Evolutionary conservation across 1,284 basidiomycete genomes (phyloP), one percentile per base, ranked within the genome.

Genomic region (Tremellales sp.): DNA sequence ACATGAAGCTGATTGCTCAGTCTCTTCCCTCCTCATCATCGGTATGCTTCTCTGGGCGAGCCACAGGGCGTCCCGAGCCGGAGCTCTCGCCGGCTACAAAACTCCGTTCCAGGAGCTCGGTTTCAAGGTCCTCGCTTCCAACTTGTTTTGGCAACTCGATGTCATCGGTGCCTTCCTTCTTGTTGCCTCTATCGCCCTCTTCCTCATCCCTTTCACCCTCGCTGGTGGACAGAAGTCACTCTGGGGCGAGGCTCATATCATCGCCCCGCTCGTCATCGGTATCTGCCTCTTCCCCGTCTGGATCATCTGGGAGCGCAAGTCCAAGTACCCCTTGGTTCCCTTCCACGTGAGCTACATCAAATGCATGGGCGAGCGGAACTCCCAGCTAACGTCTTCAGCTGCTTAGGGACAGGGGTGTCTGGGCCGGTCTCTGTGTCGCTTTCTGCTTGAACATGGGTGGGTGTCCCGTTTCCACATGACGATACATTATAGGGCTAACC

Each of bases 61-160:
- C 42, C 43, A 17, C 15, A 5, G 13, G 19, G 33, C 33, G 4
- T 36, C 33, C 33, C 33, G 33, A 36, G 33, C 33, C 5, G 33
- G 33, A 7, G 19, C 64, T 13, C 24, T 59, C 45, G 74, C 70
- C 1, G 56, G 64, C 43, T 50, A 56, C 47, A 48, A 62, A 23
- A 66, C 68, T 1, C 57, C 58, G 29, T 48, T 52, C 13, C 29
- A 54, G 8, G 73, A 73, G 7, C 54, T 60, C 1, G 60, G 75
- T 7, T 52, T 57, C n/a, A 51, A 59, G 15, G 60, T 70, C 39
- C 61, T 60, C n/a, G 62, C 70, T 0, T 62, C 72, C 1, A 64
- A 69, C 24, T 61, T 76, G 7, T 76, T 75, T 63, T 73, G 70
- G 70, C 66, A 72, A 50, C 55, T 74, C 11, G 75, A 76, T 51